Base-by-base conservation (phyloP, 129 eudicot species). In the Sambucus nigra region DNA sequence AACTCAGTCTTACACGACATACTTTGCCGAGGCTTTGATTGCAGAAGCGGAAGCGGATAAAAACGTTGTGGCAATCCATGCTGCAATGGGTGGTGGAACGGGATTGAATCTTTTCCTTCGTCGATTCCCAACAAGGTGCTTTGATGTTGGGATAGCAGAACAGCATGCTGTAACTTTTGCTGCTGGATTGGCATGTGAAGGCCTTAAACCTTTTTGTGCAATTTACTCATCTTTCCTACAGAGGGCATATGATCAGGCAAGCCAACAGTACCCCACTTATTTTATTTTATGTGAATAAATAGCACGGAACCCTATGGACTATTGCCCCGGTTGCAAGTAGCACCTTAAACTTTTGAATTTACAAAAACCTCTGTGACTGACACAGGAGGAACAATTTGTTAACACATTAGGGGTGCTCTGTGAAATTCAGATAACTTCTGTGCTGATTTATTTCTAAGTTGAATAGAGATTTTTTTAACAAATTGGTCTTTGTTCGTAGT, bases 51-150 rank as follows among this genome's bases (percentile, higher is more conserved):
- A 85, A 52, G 88, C 63, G 3, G 98, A 91, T 69, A 74, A 82
- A 56, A 71, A 73, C 7, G 42, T 89, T 18, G 66, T 89, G 25
- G 98, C 78, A 10, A 89, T 89, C 42, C 97, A 89, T 65, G 97
- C 97, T 15, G 97, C 97, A 26, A 89, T 89, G 97, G 95, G 95
- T 4, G 98, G 98, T 32, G 98, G 98, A 24, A 89, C 98, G 0
- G 98, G 98, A 8, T 55, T 85, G 84, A 89, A 89, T 65, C 76
- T 85, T 59, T 89, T 89, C 68, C 79, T 65, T 7, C 80, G 84
- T 0, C 87, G 89, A 0, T 91, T 81, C 52, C 98, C 98, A 0
- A 33, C 46, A 4, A 75, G 98, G 40, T 91, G 98, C 56, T 91
- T 85, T 59, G 98, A 91, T 60, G 98, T 91, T n/a, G 98, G 98